phyloP scores from a whole-genome alignment of 441 rosid genomes.

The Gossypium gossypioides region DNA sequence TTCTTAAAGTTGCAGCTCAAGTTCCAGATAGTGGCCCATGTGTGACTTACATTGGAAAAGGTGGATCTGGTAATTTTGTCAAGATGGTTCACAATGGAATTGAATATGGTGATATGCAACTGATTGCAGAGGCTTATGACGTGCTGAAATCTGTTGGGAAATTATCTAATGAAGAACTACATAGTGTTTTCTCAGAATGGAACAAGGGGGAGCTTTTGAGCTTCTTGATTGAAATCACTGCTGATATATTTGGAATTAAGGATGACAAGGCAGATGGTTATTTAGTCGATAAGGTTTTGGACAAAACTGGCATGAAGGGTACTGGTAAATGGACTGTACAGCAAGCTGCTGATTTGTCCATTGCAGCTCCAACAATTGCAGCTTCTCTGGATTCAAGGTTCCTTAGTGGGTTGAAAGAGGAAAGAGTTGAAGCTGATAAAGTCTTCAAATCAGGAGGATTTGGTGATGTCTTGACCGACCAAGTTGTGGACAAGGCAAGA shows the following conservation, averaged over 20 bases:
- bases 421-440: conserved; percentile 1
- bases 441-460: conserved; percentile 2
- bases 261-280: not conserved
- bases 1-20: conserved; percentile 89
- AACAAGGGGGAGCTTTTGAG: conserved; percentile 1
- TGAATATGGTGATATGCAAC: conserved; percentile 3
- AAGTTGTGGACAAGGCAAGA: not conserved
- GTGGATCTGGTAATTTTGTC: conserved; percentile 26
- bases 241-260: conserved; percentile 3
- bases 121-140: not conserved
- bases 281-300: not conserved
- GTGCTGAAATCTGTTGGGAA: not conserved
- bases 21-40: conserved; percentile 87
- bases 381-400: conserved; percentile 4
- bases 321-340: conserved; percentile 6
- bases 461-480: not conserved
- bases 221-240: conserved; percentile 5
- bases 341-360: conserved; percentile 1
- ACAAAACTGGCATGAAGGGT: conserved; percentile 5
- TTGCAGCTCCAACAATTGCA: not conserved
- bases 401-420: not conserved
- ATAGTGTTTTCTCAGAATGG: conserved; percentile 1
- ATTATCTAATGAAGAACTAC: conserved; percentile 4
- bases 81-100: conserved; percentile 5
- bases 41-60: conserved; percentile 75